Conservation (phyloP, 192 early-diverging fungal genomes). For the Tieghemiomyces parasiticus region DNA sequence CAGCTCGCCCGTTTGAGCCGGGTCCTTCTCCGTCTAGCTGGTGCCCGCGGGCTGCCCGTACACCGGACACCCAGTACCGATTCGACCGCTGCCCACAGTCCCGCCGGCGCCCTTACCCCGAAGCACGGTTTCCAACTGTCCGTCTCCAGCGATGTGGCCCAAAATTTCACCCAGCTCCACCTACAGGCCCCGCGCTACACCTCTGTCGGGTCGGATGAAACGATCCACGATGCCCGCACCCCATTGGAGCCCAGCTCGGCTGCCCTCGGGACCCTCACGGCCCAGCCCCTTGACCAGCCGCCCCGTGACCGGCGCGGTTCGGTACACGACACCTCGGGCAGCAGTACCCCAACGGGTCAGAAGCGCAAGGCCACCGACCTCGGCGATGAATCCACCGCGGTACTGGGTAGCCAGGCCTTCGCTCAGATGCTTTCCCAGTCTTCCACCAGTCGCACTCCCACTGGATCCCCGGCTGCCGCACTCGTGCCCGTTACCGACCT, state of each 20-base stretch:
- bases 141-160: background rate
- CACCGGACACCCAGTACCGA: background rate
- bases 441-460: background rate
- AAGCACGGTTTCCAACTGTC: too few species aligned
- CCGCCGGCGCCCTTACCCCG: too few species aligned
- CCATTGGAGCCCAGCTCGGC: background rate
- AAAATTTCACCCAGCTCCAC: background rate
- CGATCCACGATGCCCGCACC: background rate
- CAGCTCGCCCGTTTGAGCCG: background rate
- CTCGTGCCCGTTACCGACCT: too few species aligned
- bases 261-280: background rate
- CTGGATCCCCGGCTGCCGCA: background rate
- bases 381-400: background rate
- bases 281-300: background rate
- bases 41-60: background rate
- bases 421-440: background rate
- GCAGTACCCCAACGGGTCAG: background rate
- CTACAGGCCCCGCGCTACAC: background rate
- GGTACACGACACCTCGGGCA: background rate
- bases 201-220: background rate
- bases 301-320: background rate
- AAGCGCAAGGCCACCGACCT: slow-evolving; percentile 4
- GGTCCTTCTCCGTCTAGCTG: background rate
- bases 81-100: background rate
- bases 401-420: background rate